Percentiles rank a stretch among this genome's conserved stretches.
phyloP scores from a whole-genome alignment of 129 eudicot genomes.

The sunflower (Helianthus annuus) region HanXRQr2.0-SUNRISE NC_035437.2:136931894-136932393 shows the following conservation, averaged over 20 bases:
- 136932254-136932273: no score
- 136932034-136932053: background rate
- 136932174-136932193: background rate
- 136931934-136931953: background rate
- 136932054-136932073: background rate
- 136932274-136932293: no score
- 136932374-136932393: no score
- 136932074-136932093: background rate
- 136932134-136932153: background rate
- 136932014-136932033: background rate
- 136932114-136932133: no score
- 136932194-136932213: background rate
- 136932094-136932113: no score
- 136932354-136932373: no score
- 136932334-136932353: no score
- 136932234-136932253: background rate
- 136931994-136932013: background rate
- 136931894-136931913: constrained; percentile 1
- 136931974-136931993: background rate
- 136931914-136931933: background rate
- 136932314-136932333: no score
- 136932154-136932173: background rate
- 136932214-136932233: background rate
- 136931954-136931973: no score
- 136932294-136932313: no score